phyloP scores from a whole-genome alignment of 1,284 basidiomycete species.

The Cryptococcus floricola region DNA sequence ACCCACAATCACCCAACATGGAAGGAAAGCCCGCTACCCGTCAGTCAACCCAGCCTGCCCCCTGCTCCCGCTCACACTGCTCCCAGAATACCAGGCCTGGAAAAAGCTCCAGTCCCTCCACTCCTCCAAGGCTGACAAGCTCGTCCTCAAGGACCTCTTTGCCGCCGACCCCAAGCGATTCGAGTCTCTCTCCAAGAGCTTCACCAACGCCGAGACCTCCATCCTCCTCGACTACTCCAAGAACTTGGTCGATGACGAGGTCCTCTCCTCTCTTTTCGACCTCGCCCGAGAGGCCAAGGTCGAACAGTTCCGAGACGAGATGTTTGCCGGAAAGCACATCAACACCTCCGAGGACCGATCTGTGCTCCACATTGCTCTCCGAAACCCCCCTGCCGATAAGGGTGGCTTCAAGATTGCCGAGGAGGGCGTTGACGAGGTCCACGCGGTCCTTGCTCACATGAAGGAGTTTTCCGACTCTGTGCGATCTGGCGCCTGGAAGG shows the following conservation, averaged over 20 bases:
- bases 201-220: constrained; percentile 65
- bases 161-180: constrained; percentile 80
- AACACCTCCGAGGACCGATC: constrained; percentile 97
- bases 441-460: constrained; percentile 82
- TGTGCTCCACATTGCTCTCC: constrained; percentile 89
- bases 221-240: constrained; percentile 96
- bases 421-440: constrained; percentile 74
- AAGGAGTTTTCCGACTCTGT: constrained; percentile 82
- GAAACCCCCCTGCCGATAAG: constrained; percentile 63
- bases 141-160: constrained; percentile 89
- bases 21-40: constrained; percentile 42
- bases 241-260: constrained; percentile 85
- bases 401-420: constrained; percentile 65
- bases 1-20: constrained; percentile 28
- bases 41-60: constrained; percentile 14
- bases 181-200: constrained; percentile 75
- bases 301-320: constrained; percentile 80
- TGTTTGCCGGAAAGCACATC: constrained; percentile 95
- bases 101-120: constrained; percentile 84
- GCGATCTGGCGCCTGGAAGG: constrained; percentile 85
- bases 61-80: neutral
- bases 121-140: constrained; percentile 66
- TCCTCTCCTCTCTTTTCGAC: constrained; percentile 69
- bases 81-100: constrained; percentile 79
- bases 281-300: constrained; percentile 83